Conservation (phyloP, 768 basidiomycete genomes). For the Tephrocybe sp. region DNA sequence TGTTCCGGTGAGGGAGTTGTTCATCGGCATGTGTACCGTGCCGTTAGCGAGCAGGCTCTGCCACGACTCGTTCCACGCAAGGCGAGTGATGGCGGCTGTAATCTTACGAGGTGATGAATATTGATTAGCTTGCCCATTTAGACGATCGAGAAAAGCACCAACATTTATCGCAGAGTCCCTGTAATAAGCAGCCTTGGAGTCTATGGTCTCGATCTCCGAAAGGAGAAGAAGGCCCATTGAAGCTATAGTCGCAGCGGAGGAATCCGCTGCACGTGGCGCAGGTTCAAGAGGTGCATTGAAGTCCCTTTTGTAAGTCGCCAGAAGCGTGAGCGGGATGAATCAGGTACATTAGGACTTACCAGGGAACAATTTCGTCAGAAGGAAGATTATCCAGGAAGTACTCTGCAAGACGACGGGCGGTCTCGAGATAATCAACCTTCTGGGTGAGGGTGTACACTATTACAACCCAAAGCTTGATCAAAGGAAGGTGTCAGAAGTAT, state of each 20-base stretch:
- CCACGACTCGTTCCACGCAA: conserved; percentile 21
- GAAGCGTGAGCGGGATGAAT: background rate
- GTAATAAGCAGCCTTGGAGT: conserved; percentile 38
- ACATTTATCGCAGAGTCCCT: conserved; percentile 50
- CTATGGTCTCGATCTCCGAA: conserved; percentile 39
- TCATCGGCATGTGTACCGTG: conserved; percentile 20
- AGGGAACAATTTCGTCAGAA: conserved; percentile 60
- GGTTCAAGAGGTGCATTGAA: conserved; percentile 67
- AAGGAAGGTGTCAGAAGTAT: background rate
- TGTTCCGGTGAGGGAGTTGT: conserved; percentile 19
- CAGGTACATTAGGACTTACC: conserved; percentile 36
- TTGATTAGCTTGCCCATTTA: background rate
- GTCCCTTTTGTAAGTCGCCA: conserved; percentile 45
- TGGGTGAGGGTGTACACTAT: conserved; percentile 62
- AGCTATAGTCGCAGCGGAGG: conserved; percentile 67
- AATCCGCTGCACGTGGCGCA: conserved; percentile 60
- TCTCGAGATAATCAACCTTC: conserved; percentile 52
- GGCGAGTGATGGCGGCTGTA: conserved; percentile 13
- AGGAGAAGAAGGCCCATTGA: conserved; percentile 61
- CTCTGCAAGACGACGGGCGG: conserved; percentile 55
- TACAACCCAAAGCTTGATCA: background rate
- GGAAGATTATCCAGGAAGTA: conserved; percentile 65
- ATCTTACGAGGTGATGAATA: conserved; percentile 8
- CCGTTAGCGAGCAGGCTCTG: conserved; percentile 22
- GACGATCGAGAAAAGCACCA: conserved; percentile 12